Conservation (phyloP, 371 early-diverging fungal species). For the Smittium culicis region DNA sequence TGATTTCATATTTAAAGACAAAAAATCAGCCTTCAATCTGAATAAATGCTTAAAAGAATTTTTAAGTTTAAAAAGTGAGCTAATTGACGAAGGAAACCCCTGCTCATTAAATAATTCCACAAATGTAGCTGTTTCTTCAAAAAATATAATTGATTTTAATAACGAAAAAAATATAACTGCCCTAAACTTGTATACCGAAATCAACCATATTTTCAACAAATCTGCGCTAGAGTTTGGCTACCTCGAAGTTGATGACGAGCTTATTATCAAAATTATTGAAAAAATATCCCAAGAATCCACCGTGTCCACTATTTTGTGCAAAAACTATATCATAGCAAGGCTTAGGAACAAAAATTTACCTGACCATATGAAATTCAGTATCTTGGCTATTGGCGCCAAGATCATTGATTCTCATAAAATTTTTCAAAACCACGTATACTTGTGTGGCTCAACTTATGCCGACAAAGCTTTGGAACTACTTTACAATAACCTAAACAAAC, state of each 20-base stretch:
- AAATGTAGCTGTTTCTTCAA: too few species aligned
- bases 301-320: not conserved
- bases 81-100: too few species aligned
- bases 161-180: too few species aligned
- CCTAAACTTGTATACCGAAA: too few species aligned
- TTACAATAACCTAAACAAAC: not conserved
- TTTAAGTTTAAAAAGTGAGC: too few species aligned
- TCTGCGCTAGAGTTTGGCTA: not conserved
- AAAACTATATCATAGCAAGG: not conserved
- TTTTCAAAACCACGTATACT: not conserved
- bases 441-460: not conserved
- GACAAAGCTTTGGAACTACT: not conserved
- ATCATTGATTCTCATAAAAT: not conserved
- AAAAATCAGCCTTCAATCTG: too few species aligned
- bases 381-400: not conserved
- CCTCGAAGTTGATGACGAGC: not conserved
- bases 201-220: too few species aligned
- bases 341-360: not conserved
- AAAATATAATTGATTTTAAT: too few species aligned
- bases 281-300: not conserved
- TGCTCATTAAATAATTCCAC: too few species aligned
- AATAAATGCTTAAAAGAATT: too few species aligned
- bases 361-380: not conserved
- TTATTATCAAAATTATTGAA: not conserved
- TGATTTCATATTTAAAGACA: too few species aligned